A percentile compares a stretch with the other conserved stretches of the same genome.
Evolutionary conservation across 2,329 filamentous ascomycete genomes (phyloP).

Genomic region (Stenocarpella maydis): DNA sequence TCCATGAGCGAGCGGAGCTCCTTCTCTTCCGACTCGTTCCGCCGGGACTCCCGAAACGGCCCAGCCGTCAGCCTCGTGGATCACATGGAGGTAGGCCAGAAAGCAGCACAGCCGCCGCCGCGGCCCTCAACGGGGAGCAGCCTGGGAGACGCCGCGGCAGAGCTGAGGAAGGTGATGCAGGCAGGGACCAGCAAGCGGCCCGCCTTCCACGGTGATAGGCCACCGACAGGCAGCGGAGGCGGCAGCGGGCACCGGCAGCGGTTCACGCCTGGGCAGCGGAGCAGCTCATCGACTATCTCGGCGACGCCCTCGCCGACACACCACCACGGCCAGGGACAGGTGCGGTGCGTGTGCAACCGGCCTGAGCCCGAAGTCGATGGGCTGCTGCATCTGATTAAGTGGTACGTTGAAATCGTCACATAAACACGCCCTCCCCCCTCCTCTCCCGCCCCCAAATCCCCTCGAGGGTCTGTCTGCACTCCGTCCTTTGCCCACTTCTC

Average conservation of each 20-base stretch:
- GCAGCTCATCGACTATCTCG: constrained; percentile 53
- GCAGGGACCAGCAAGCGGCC: constrained; percentile 47
- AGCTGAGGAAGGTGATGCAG: constrained; percentile 66
- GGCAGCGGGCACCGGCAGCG: constrained; percentile 48
- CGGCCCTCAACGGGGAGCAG: constrained; percentile 33
- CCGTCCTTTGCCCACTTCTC: background rate
- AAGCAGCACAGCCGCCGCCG: constrained; percentile 11
- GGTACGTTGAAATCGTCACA: constrained; percentile 53
- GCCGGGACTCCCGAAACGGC: background rate
- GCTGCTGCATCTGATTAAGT: constrained; percentile 68
- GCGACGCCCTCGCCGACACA: constrained; percentile 52
- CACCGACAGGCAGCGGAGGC: constrained; percentile 35
- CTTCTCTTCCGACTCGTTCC: constrained; percentile 2
- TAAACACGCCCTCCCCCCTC: background rate
- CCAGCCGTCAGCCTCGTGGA: constrained; percentile 6
- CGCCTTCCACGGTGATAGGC: constrained; percentile 24
- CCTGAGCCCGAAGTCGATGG: constrained; percentile 52
- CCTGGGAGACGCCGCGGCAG: constrained; percentile 65
- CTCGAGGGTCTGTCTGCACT: background rate
- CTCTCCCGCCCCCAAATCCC: background rate
- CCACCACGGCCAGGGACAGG: constrained; percentile 50
- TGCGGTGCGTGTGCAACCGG: constrained; percentile 66
- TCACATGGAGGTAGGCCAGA: constrained; percentile 29
- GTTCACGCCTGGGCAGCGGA: constrained; percentile 44
- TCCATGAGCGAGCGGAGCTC: constrained; percentile 29